These are phyloP conservation scores for Alternaria metachromatica DNA, from an alignment of 2,329 filamentous ascomycete genomes.

Conservation along the genomic window DNA sequence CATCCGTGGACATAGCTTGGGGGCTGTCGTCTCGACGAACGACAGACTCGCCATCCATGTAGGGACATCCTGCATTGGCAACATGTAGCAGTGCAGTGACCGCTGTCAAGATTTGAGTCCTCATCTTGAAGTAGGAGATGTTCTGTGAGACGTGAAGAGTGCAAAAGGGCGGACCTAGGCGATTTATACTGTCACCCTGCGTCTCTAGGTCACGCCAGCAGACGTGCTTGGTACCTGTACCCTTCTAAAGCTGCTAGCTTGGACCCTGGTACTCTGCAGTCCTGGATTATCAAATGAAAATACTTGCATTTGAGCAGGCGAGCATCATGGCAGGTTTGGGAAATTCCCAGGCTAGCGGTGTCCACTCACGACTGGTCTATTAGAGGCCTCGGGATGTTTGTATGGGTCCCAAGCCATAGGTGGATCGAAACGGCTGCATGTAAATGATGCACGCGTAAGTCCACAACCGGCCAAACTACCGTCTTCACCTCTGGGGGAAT, in stretches of 20 bases:
- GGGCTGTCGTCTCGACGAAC: slow-evolving; percentile 32
- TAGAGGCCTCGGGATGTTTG: background rate
- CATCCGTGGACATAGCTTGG: slow-evolving; percentile 31
- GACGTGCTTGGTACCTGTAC: background rate
- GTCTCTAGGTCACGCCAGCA: background rate
- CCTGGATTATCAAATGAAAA: slow-evolving; percentile 1
- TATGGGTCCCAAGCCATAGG: slow-evolving; percentile 17
- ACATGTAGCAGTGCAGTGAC: slow-evolving; percentile 32
- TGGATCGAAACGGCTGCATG: slow-evolving; percentile 8
- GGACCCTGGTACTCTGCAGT: background rate
- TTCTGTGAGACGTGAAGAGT: background rate
- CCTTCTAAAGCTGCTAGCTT: background rate
- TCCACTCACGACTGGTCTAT: background rate
- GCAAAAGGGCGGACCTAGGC: background rate
- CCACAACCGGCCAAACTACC: background rate
- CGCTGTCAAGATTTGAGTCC: slow-evolving; percentile 28
- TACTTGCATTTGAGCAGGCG: slow-evolving; percentile 6
- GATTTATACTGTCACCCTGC: background rate
- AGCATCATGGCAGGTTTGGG: background rate
- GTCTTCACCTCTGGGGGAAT: background rate
- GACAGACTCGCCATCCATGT: slow-evolving; percentile 41
- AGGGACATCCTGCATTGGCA: slow-evolving; percentile 43
- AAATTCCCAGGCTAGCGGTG: background rate
- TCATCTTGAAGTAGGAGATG: slow-evolving; percentile 27
- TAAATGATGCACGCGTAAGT: slow-evolving; percentile 1